Evolutionary conservation across 768 basidiomycete species (phyloP).

Genomic region (Hebeloma cylindrosporum): DNA sequence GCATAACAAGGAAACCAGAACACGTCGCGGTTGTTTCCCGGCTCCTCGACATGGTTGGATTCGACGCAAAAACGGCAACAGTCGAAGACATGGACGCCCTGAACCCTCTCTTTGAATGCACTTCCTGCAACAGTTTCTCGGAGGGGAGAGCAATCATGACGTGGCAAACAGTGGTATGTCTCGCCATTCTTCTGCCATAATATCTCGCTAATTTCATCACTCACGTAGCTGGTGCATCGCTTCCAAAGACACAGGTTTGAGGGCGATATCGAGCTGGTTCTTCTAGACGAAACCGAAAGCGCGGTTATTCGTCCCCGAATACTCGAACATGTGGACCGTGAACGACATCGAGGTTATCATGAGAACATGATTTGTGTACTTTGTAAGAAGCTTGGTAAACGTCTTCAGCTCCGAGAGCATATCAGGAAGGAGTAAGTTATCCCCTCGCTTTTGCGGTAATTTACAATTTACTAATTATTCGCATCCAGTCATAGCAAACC

Average conservation of each 20-base stretch:
- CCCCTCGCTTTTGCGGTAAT: not conserved
- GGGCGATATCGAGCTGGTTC: not conserved
- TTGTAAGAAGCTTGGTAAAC: slow-evolving; percentile 1
- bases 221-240: not conserved
- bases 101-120: slow-evolving; percentile 20
- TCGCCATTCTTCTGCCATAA: not conserved
- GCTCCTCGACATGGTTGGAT: slow-evolving; percentile 22
- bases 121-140: slow-evolving; percentile 7
- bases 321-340: slow-evolving; percentile 3
- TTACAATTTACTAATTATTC: not conserved
- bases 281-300: slow-evolving; percentile 6
- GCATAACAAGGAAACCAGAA: slow-evolving; percentile 1
- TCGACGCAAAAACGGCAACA: slow-evolving; percentile 24
- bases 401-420: slow-evolving; percentile 1
- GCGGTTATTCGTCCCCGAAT: not conserved
- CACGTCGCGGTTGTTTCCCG: not conserved
- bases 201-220: not conserved
- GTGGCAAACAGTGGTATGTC: slow-evolving; percentile 16
- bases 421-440: slow-evolving; percentile 6
- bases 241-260: not conserved
- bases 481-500: slow-evolving; percentile 5
- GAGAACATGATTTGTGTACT: slow-evolving; percentile 3
- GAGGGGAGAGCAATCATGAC: slow-evolving; percentile 14
- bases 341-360: not conserved
- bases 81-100: slow-evolving; percentile 23